Conservation (phyloP, 108 stramenopile species). For the Licmophora abbreviata region DNA sequence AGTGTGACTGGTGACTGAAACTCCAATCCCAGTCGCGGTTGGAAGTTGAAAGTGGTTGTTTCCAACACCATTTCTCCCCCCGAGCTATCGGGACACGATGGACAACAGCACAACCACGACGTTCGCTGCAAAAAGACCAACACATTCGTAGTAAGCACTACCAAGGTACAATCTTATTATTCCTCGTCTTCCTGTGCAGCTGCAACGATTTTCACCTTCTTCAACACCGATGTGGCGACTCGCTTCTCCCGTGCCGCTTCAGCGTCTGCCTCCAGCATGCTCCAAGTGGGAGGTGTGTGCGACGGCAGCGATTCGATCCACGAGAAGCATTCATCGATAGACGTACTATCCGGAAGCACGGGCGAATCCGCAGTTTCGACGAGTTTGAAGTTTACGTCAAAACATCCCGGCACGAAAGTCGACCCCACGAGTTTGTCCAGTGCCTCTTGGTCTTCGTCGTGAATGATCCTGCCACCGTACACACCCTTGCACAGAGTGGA, state of each 20-base stretch:
- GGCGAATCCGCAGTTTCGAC: conserved; percentile 45
- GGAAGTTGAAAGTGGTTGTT: too few species aligned
- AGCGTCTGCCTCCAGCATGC: conserved; percentile 58
- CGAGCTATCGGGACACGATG: too few species aligned
- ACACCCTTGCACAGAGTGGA: conserved; percentile 67
- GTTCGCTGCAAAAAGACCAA: too few species aligned
- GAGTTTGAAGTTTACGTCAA: conserved; percentile 71
- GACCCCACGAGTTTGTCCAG: conserved; percentile 56
- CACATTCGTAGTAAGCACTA: too few species aligned
- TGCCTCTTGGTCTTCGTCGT: conserved; percentile 52
- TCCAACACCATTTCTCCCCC: too few species aligned
- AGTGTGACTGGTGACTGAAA: too few species aligned
- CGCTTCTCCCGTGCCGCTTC: conserved; percentile 53
- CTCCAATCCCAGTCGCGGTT: too few species aligned
- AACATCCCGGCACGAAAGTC: conserved; percentile 44
- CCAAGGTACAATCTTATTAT: too few species aligned
- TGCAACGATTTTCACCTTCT: conserved; percentile 39
- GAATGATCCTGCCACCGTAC: conserved; percentile 73
- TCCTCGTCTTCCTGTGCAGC: too few species aligned
- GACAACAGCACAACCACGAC: too few species aligned
- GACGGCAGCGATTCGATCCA: conserved; percentile 65
- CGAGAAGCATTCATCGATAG: conserved; percentile 52
- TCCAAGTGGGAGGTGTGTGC: conserved; percentile 81
- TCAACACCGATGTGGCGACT: conserved; percentile 45
- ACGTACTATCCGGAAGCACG: conserved; percentile 59